These are phyloP conservation scores for Acanthamoeba sp. DNA, from an alignment of 208 protist genomes.

Conservation along the genomic window DNA sequence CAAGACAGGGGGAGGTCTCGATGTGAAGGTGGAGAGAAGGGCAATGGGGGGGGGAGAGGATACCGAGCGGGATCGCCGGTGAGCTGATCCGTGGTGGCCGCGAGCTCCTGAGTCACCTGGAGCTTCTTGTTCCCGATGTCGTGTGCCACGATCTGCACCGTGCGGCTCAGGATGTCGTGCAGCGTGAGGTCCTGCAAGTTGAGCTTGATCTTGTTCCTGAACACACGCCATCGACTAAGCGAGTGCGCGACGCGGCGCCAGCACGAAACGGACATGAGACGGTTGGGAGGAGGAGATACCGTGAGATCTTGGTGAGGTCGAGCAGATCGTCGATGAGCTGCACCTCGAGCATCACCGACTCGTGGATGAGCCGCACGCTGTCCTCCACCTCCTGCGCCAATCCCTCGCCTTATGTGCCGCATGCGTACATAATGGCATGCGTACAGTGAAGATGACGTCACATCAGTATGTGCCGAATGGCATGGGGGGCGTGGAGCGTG, in stretches of 20 bases:
- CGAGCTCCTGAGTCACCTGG: not conserved
- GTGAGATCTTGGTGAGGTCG: slow-evolving; percentile 49
- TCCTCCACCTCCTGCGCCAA: not conserved
- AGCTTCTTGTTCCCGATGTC: not conserved
- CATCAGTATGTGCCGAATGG: too few species aligned
- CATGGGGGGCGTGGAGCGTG: too few species aligned
- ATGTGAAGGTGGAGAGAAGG: too few species aligned
- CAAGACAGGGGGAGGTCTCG: too few species aligned
- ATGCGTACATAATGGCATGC: too few species aligned
- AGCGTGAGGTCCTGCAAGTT: not conserved
- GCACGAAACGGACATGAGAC: not conserved
- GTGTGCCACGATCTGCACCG: slow-evolving; percentile 22
- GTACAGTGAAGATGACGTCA: too few species aligned
- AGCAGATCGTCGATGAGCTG: slow-evolving; percentile 38
- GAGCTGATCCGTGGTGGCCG: not conserved
- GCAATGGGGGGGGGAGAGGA: too few species aligned
- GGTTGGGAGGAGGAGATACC: too few species aligned
- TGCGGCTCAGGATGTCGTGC: not conserved
- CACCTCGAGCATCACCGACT: slow-evolving; percentile 33
- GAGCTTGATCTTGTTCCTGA: slow-evolving; percentile 10
- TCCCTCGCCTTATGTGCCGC: not conserved
- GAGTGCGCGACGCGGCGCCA: too few species aligned
- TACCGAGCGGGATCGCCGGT: not conserved
- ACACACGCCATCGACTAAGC: too few species aligned
- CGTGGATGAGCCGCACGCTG: not conserved